Conservation (phyloP, 192 early-diverging fungal species). For the Gryganskiella cystojenkinii region DNA sequence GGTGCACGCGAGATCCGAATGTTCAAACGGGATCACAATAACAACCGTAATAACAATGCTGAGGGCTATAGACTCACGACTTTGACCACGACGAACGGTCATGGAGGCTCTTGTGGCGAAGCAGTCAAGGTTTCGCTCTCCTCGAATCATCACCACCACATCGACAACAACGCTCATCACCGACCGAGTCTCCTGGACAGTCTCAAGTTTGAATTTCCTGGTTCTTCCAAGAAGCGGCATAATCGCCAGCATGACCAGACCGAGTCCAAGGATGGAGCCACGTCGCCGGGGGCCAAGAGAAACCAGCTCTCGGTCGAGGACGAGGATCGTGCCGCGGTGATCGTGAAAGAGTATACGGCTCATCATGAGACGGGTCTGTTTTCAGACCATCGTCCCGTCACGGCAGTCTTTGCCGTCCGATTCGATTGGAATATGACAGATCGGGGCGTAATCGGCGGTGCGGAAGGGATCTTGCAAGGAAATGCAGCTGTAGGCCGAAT, state of each 20-base stretch:
- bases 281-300: not conserved
- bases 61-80: too few species aligned
- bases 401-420: conserved; percentile 59
- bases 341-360: conserved; percentile 46
- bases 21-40: too few species aligned
- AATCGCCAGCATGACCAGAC: conserved; percentile 9
- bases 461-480: not conserved
- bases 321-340: conserved; percentile 29
- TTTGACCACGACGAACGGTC: too few species aligned
- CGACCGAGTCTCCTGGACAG: conserved; percentile 23
- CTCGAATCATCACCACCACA: too few species aligned
- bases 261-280: not conserved
- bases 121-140: too few species aligned
- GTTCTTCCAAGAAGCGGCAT: not conserved
- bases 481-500: not conserved
- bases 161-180: too few species aligned
- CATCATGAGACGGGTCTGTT: conserved; percentile 55
- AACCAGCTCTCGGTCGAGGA: conserved; percentile 27
- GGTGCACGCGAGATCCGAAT: too few species aligned
- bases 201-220: conserved; percentile 14
- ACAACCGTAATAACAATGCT: too few species aligned
- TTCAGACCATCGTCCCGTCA: conserved; percentile 64
- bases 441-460: conserved; percentile 13
- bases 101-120: too few species aligned
- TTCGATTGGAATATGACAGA: conserved; percentile 58